Conservation (phyloP, 169 alveolate species). For the Ichthyophthirius multifiliis region DNA sequence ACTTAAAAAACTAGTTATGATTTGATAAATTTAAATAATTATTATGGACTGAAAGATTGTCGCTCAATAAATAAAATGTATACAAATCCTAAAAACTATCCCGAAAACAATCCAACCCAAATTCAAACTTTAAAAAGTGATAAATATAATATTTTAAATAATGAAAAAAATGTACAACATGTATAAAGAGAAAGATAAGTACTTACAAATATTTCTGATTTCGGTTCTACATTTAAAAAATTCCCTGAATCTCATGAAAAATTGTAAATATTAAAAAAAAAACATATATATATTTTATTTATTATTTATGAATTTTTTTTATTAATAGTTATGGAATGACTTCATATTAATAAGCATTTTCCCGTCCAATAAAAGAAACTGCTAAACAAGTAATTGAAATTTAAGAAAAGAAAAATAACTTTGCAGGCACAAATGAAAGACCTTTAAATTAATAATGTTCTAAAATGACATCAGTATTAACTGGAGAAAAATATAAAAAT, state of each 20-base stretch:
- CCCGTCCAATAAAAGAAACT: slow-evolving; percentile 22
- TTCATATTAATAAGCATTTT: slow-evolving; percentile 21
- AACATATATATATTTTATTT: background rate
- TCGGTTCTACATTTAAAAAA: slow-evolving; percentile 34
- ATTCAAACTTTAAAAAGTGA: slow-evolving; percentile 23
- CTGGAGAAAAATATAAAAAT: slow-evolving; percentile 43
- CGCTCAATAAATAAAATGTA: slow-evolving; percentile 22
- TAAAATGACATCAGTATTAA: slow-evolving; percentile 30
- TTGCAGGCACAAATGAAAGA: slow-evolving; percentile 35
- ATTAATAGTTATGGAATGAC: slow-evolving; percentile 28
- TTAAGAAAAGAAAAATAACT: background rate
- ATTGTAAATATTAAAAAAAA: background rate
- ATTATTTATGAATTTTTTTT: no score
- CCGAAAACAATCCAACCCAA: slow-evolving; percentile 36
- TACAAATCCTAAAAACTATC: slow-evolving; percentile 14
- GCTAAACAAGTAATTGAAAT: background rate
- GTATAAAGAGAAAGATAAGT: slow-evolving; percentile 30
- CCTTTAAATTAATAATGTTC: slow-evolving; percentile 13
- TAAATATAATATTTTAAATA: slow-evolving; percentile 8
- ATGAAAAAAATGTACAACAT: slow-evolving; percentile 26
- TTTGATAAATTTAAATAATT: slow-evolving; percentile 18
- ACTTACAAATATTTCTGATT: slow-evolving; percentile 29
- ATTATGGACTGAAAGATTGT: slow-evolving; percentile 26
- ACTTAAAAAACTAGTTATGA: slow-evolving; percentile 15
- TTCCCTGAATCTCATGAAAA: slow-evolving; percentile 39